Evolutionary conservation across 306 rosid species (phyloP), one percentile per base, ranked within the genome.

Genomic region (Castanea crenata): DNA sequence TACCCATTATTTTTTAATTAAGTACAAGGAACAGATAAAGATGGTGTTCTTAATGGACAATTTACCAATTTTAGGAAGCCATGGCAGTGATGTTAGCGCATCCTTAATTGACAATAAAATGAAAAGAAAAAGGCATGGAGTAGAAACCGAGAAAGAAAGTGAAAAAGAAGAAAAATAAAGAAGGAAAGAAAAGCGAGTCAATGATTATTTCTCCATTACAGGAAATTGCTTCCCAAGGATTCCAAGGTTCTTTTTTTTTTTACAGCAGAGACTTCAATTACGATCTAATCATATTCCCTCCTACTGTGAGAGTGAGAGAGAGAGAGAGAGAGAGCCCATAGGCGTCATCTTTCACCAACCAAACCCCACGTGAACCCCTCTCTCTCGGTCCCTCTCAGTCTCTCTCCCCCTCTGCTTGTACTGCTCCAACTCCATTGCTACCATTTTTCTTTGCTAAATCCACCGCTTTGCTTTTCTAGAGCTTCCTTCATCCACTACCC

Each of bases 251-350:
- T 61, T 27, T 12, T 18, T 59, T 59, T 61, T 27, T 57, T 78
- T 71, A 86, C 91, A 86, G 73, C 82, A 71, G 20, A 64, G 68
- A 80, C 55, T 82, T 86, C 76, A 81, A 87, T 87, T 87, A 83
- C 70, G 67, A 74, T 51, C 84, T 82, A 82, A 87, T 81, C 77
- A 87, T 82, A 80, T 77, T 83, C 44, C 70, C 41, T 56, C 46
- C 11, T 7, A 41, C 46, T 8, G 3, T 7, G 11, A 41, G 44
- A 38, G 3, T 7, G 11, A 41, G 46, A 38, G 46, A 5, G 41
- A 31, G 64, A 70, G 55, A 38, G 14, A 35, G 44, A 31, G 71
- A 81, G 71, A 76, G 35, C 16, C 77, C 64, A 55, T 34, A 1
- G 41, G 79, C 85, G 41, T 85, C 87, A 74, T 71, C 85, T 83